These are phyloP conservation scores for Catunica adiposa DNA, from an alignment of 2,329 filamentous ascomycete species.

Conservation along the genomic window DNA sequence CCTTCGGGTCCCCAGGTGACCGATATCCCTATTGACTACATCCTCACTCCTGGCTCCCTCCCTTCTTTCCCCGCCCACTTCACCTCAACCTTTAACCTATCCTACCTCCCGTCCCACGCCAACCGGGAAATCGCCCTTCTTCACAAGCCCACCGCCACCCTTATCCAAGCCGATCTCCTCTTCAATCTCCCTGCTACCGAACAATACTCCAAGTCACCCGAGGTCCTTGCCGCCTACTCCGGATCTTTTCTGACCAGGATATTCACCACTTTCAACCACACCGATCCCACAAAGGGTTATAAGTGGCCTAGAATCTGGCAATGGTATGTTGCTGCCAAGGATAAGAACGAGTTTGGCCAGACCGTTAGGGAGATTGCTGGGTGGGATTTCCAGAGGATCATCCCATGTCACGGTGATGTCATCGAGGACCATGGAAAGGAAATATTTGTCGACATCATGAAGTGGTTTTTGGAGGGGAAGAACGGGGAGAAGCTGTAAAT, in stretches of 20 bases:
- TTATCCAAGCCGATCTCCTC: slow-evolving; percentile 79
- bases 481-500: background rate
- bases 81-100: slow-evolving; percentile 68
- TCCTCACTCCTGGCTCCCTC: slow-evolving; percentile 47
- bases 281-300: slow-evolving; percentile 25
- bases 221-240: background rate
- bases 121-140: slow-evolving; percentile 83
- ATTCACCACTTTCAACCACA: slow-evolving; percentile 40
- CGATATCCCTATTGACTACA: slow-evolving; percentile 43
- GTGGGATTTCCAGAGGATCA: slow-evolving; percentile 75
- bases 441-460: slow-evolving; percentile 61
- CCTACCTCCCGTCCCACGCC: slow-evolving; percentile 62
- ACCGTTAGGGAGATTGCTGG: slow-evolving; percentile 44
- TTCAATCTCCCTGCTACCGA: slow-evolving; percentile 84
- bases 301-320: slow-evolving; percentile 59
- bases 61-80: slow-evolving; percentile 49
- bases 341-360: slow-evolving; percentile 26
- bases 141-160: slow-evolving; percentile 59
- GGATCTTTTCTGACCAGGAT: slow-evolving; percentile 24
- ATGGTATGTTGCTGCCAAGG: slow-evolving; percentile 44
- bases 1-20: slow-evolving; percentile 26
- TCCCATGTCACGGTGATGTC: slow-evolving; percentile 88
- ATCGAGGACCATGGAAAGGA: slow-evolving; percentile 59
- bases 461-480: slow-evolving; percentile 51
- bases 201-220: slow-evolving; percentile 50